Conservation (phyloP, 208 protist genomes). For the Strigomonas culicis region DNA sequence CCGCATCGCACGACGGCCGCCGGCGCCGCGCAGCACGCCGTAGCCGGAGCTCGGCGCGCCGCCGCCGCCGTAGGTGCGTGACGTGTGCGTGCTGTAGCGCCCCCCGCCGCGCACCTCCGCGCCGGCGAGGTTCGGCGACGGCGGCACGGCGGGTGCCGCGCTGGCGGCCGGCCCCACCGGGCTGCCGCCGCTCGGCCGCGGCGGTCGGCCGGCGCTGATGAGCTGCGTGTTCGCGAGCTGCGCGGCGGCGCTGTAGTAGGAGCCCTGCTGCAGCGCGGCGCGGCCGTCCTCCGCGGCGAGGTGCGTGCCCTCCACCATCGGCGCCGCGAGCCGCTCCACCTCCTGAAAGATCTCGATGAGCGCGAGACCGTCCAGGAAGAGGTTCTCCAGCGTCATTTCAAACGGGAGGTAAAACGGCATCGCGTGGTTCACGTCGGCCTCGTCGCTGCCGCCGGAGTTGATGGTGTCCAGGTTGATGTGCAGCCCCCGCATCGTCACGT, state of each 20-base stretch:
- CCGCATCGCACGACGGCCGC: constrained; percentile 75
- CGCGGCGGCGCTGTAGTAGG: background rate
- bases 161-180: background rate
- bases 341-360: constrained; percentile 84
- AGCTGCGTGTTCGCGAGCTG: constrained; percentile 7
- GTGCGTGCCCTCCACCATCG: background rate
- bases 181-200: background rate
- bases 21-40: constrained; percentile 67
- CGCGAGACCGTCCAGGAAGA: constrained; percentile 72
- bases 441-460: constrained; percentile 39
- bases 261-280: background rate
- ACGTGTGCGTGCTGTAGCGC: too few relatives aligned
- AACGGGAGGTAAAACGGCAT: constrained; percentile 86
- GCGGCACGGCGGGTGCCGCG: background rate
- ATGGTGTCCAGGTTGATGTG: constrained; percentile 88
- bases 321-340: constrained; percentile 15
- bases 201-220: background rate
- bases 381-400: constrained; percentile 78
- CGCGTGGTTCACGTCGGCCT: constrained; percentile 59
- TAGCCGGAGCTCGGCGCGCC: constrained; percentile 44
- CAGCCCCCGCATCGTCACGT: constrained; percentile 66
- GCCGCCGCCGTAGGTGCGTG: constrained; percentile 11
- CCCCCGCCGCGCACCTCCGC: too few relatives aligned
- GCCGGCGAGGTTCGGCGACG: background rate
- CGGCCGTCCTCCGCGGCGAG: constrained; percentile 4